These are phyloP conservation scores for Tylopilus sp. DNA, from an alignment of 768 basidiomycete species.

Conservation along the genomic window DNA sequence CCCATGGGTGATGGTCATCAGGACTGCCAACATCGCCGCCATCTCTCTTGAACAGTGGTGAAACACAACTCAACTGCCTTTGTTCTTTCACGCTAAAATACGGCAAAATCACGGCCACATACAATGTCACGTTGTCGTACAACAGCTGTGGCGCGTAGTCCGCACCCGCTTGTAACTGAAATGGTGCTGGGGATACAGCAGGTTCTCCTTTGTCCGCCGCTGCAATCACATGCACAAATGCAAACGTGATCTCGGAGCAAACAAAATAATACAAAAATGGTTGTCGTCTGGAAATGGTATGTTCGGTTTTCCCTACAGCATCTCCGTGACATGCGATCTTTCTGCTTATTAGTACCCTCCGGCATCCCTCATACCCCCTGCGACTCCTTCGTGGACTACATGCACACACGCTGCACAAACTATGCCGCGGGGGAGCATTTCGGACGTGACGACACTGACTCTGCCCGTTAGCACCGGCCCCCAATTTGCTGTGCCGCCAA, in stretches of 20 bases:
- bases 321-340: background rate
- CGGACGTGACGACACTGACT: background rate
- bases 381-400: background rate
- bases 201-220: background rate
- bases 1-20: background rate
- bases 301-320: constrained; percentile 16
- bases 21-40: background rate
- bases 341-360: background rate
- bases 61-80: background rate
- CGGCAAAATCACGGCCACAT: background rate
- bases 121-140: background rate
- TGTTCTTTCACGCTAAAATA: background rate
- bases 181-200: background rate
- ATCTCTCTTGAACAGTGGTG: constrained; percentile 3
- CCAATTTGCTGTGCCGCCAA: constrained; percentile 21
- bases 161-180: background rate
- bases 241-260: background rate
- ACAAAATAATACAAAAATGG: constrained; percentile 5
- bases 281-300: constrained; percentile 19
- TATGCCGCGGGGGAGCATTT: background rate
- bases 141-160: background rate
- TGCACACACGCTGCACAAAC: background rate
- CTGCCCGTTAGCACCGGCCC: background rate
- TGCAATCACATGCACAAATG: constrained; percentile 11
- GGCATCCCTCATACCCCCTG: background rate